Conservation (phyloP, 2,329 filamentous ascomycete species). For the Thielaviopsis musarum region DNA sequence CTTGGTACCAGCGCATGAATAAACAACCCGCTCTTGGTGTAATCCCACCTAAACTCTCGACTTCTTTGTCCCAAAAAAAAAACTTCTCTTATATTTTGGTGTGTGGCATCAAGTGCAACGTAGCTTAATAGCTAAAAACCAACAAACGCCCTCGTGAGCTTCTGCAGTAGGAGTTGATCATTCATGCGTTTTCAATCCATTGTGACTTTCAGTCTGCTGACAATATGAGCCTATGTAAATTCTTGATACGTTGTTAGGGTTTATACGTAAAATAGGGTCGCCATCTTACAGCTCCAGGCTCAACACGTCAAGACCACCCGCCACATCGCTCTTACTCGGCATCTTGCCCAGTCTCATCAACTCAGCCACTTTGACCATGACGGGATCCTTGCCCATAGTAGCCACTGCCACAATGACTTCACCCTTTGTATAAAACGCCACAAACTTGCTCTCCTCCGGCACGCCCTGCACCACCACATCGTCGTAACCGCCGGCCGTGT, state of each 20-base stretch:
- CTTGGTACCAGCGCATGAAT: too few species aligned
- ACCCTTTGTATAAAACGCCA: constrained; percentile 75
- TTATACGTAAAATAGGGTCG: neutral
- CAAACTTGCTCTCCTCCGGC: constrained; percentile 63
- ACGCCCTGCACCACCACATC: constrained; percentile 68
- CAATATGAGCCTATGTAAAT: neutral
- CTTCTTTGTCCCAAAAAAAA: too few species aligned
- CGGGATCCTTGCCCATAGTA: constrained; percentile 78
- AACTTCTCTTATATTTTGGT: neutral
- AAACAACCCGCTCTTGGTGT: too few species aligned
- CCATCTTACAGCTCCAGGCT: constrained; percentile 12
- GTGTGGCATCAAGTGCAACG: neutral
- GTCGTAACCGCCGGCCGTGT: constrained; percentile 66
- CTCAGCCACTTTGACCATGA: constrained; percentile 67
- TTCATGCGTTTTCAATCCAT: neutral
- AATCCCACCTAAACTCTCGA: too few species aligned
- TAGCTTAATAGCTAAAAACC: neutral
- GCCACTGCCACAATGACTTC: constrained; percentile 81
- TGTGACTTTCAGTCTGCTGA: neutral
- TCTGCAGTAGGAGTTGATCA: neutral
- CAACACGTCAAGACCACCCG: constrained; percentile 40
- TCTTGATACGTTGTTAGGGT: neutral
- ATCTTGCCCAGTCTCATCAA: constrained; percentile 72
- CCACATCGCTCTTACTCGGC: constrained; percentile 62
- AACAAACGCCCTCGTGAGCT: neutral